These are phyloP conservation scores for Fomitopsis serialis DNA, from an alignment of 768 basidiomycete species.

Conservation along the genomic window DNA sequence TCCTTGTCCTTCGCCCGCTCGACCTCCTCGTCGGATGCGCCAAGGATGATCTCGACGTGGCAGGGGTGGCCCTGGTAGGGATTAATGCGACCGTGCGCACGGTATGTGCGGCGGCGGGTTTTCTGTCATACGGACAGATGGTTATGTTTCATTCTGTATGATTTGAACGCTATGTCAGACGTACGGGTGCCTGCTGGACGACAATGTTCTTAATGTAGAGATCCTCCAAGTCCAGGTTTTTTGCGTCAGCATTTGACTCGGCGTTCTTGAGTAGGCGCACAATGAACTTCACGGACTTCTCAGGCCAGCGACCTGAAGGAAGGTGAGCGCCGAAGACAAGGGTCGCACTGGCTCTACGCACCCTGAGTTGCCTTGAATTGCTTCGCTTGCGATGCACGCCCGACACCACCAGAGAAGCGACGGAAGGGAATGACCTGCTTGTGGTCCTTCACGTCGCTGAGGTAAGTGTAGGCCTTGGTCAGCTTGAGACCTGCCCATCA, in stretches of 20 bases:
- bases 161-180: constrained; percentile 25
- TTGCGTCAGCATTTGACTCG: constrained; percentile 97
- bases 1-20: constrained; percentile 89
- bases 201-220: constrained; percentile 94
- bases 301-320: constrained; percentile 93
- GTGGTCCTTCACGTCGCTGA: constrained; percentile 92
- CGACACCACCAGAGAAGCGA: constrained; percentile 92
- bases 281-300: constrained; percentile 97
- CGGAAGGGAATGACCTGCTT: constrained; percentile 97
- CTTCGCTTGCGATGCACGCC: constrained; percentile 91
- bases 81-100: constrained; percentile 96
- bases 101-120: constrained; percentile 99
- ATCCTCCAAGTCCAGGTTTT: constrained; percentile 90
- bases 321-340: background rate
- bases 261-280: constrained; percentile 95
- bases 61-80: constrained; percentile 98
- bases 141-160: background rate
- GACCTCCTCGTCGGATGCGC: constrained; percentile 73
- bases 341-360: constrained; percentile 33
- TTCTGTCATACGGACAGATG: constrained; percentile 47
- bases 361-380: constrained; percentile 97
- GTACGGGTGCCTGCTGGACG: constrained; percentile 95
- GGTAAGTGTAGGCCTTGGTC: constrained; percentile 92
- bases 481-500: constrained; percentile 74
- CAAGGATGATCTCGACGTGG: constrained; percentile 93